Conservation (phyloP, 441 rosid species). For the Aquilaria agallochum region DNA sequence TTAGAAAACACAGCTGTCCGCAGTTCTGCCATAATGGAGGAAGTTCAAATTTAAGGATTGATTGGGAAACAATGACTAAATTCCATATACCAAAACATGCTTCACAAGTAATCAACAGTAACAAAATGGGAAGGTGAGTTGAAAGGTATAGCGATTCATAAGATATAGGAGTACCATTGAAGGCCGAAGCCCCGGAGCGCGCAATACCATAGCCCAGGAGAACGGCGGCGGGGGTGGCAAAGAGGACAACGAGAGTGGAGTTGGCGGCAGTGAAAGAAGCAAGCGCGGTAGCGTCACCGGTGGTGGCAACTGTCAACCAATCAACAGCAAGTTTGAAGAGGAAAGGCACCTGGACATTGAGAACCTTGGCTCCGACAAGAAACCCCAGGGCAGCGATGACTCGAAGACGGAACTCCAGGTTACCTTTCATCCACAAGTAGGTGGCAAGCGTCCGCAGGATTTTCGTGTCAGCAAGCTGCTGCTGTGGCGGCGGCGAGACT, state of each 20-base stretch:
- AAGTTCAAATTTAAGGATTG: not conserved
- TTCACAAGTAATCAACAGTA: too few relatives aligned
- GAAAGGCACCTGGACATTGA: constrained; percentile 94
- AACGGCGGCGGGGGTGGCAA: constrained; percentile 81
- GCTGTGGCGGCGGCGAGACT: constrained; percentile 10
- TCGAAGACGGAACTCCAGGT: constrained; percentile 69
- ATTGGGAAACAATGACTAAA: not conserved
- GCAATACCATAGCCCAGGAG: constrained; percentile 93
- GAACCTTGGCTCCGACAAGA: constrained; percentile 76
- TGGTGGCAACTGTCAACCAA: constrained; percentile 58
- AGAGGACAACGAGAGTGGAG: constrained; percentile 50
- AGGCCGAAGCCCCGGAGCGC: constrained; percentile 71
- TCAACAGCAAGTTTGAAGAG: constrained; percentile 88
- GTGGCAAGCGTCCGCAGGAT: constrained; percentile 65
- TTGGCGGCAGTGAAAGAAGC: constrained; percentile 51
- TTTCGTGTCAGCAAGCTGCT: constrained; percentile 55
- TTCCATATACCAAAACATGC: too few relatives aligned
- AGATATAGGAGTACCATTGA: constrained; percentile 54
- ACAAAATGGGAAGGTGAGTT: too few relatives aligned
- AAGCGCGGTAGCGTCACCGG: constrained; percentile 48
- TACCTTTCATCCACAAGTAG: constrained; percentile 85
- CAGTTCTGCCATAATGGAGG: constrained; percentile 49
- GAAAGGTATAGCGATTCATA: not conserved
- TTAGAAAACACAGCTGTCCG: constrained; percentile 91
- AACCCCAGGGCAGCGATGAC: constrained; percentile 74